These are phyloP conservation scores for Castanospermum australe DNA, from an alignment of 306 rosid species.

Conservation along the genomic window DNA sequence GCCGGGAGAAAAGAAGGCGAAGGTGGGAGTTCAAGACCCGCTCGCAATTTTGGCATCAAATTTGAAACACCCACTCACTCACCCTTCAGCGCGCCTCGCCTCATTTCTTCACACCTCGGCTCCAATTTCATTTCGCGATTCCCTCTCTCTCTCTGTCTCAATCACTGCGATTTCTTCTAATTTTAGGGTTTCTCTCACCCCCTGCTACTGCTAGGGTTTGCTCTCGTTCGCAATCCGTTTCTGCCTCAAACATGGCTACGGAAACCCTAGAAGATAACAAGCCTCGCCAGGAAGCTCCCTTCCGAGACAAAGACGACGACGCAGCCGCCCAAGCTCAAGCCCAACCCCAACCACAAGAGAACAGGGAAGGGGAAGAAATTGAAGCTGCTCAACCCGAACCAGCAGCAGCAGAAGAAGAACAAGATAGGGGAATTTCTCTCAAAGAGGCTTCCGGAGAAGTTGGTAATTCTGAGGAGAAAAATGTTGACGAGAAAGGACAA, in stretches of 20 bases:
- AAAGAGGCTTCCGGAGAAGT: not conserved
- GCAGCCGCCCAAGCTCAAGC: not conserved
- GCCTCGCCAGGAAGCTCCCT: constrained; percentile 42
- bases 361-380: too few relatives aligned
- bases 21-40: constrained; percentile 30
- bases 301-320: constrained; percentile 18
- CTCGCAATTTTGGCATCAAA: constrained; percentile 54
- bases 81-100: constrained; percentile 36
- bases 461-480: constrained; percentile 4
- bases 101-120: not conserved
- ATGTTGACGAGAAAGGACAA: not conserved
- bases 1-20: constrained; percentile 23
- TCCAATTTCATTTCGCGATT: constrained; percentile 23
- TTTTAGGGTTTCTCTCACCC: constrained; percentile 39
- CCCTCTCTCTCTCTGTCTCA: not conserved
- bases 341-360: not conserved
- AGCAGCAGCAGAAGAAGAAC: too few relatives aligned
- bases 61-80: constrained; percentile 40
- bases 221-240: not conserved
- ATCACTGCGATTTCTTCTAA: constrained; percentile 2
- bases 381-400: not conserved
- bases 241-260: constrained; percentile 53
- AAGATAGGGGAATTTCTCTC: not conserved
- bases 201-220: constrained; percentile 41
- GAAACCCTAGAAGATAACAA: constrained; percentile 68